These are phyloP conservation scores for Silene latifolia DNA, from an alignment of 148 eudicot genomes.

Conservation along the genomic window DNA sequence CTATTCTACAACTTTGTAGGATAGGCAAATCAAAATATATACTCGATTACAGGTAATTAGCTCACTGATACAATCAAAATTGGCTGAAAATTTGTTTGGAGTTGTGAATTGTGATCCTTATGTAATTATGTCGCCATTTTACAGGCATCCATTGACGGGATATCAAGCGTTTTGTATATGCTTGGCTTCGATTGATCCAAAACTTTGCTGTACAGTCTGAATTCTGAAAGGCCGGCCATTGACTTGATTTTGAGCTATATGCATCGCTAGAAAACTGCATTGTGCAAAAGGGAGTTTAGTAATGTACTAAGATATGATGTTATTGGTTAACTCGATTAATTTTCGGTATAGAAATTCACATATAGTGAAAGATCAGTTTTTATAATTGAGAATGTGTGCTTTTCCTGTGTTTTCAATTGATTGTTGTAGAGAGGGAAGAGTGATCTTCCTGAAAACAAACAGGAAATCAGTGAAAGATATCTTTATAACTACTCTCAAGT, in stretches of 20 bases:
- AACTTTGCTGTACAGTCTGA: conserved; percentile 79
- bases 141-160: conserved; percentile 88
- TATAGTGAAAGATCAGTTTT: conserved; percentile 4
- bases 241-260: neutral
- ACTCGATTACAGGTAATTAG: conserved; percentile 79
- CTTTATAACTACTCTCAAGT: no score
- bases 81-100: no score
- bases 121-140: neutral
- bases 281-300: neutral
- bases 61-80: neutral
- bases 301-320: neutral
- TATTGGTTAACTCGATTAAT: neutral
- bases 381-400: neutral
- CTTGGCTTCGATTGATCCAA: conserved; percentile 88
- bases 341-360: conserved; percentile 11
- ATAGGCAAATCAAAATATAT: conserved; percentile 64
- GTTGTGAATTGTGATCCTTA: neutral
- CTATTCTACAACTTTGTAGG: conserved; percentile 77
- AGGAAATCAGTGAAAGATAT: no score
- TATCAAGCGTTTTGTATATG: conserved; percentile 93
- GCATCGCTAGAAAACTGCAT: neutral
- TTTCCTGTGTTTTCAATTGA: neutral
- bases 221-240: neutral
- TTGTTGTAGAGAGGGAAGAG: no score
- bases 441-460: no score